phyloP scores from a whole-genome alignment of 177 flowering plant genomes.

The Vitis hybrid region DNA sequence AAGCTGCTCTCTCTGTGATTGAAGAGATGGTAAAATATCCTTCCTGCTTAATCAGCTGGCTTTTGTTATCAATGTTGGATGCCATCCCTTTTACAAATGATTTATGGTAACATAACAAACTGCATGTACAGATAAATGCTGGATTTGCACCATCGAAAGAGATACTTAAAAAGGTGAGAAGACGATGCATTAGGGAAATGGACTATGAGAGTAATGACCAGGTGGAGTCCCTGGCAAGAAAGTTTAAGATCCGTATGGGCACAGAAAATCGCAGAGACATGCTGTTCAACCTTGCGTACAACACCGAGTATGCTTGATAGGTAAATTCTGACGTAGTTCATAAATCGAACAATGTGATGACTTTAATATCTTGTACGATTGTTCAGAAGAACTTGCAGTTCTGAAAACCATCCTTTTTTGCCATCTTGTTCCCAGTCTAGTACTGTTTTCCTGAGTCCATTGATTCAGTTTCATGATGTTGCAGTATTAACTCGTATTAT shows the following conservation, averaged over 20 bases:
- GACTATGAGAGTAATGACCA: slow-evolving; percentile 62
- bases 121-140: slow-evolving; percentile 52
- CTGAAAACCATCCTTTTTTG: no score
- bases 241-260: slow-evolving; percentile 55
- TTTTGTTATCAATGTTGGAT: neutral
- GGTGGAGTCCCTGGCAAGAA: slow-evolving; percentile 48
- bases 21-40: slow-evolving; percentile 66
- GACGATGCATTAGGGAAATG: slow-evolving; percentile 77
- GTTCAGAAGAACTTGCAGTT: neutral
- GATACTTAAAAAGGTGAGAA: slow-evolving; percentile 67
- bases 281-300: slow-evolving; percentile 64
- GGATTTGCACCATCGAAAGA: slow-evolving; percentile 74
- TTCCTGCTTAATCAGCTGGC: neutral
- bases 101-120: neutral
- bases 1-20: slow-evolving; percentile 69
- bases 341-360: neutral
- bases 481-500: neutral
- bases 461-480: no score
- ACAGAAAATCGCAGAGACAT: slow-evolving; percentile 58
- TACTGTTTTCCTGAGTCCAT: no score
- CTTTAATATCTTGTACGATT: neutral
- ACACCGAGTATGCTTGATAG: slow-evolving; percentile 44
- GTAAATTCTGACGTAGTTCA: slow-evolving; percentile 15
- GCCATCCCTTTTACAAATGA: neutral
- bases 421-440: no score